Evolutionary conservation across 257 asterid genomes (phyloP), one percentile per base, ranked within the genome.

Genomic region (Primulina eburnea): DNA sequence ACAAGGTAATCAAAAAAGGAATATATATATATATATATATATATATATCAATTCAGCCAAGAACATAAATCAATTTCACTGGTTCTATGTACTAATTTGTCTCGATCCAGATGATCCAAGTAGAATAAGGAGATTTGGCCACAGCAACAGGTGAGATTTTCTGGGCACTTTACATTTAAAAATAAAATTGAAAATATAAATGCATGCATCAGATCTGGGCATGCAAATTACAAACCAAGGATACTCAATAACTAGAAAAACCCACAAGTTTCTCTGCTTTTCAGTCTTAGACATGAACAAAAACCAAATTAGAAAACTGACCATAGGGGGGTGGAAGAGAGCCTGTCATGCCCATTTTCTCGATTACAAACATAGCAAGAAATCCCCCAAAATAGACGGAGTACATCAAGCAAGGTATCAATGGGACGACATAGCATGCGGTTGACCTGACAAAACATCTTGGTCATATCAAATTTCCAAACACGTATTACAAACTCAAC

Each of bases 271-370:
- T 76, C 75, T 68, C n/a, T 4, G 59, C 55, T 60, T 65, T 53
- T 35, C 30, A 43, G 71, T 61, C 71, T 26, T 20, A 29, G 58
- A 70, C 33, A 57, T 70, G 55, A 63, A 62, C 52, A 53, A 59
- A 71, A 30, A 73, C 65, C 29, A 59, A 53, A 60, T 8, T 65
- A 59, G 78, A 65, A 33, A 65, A 81, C 97, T 78, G 64, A 94
- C 99, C 99, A 74, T 85, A 88, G 28, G 97, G 99, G 73, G 95
- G 96, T 65, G 99, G 96, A 78, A 62, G 83, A 43, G 99, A 85
- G 83, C 97, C 99, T 47, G 83, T 66, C 97, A 89, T 89, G 82
- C 99, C 97, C 96, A 89, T 82, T 88, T 94, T 94, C 89, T 94
- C 99, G n/a, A 89, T 88, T 86, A 94, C 50, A 81, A 94, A 94